A percentile compares a stretch with the other conserved stretches of the same genome.
phyloP scores from a whole-genome alignment of 805 yeast species.

The Candida piceae region DNA sequence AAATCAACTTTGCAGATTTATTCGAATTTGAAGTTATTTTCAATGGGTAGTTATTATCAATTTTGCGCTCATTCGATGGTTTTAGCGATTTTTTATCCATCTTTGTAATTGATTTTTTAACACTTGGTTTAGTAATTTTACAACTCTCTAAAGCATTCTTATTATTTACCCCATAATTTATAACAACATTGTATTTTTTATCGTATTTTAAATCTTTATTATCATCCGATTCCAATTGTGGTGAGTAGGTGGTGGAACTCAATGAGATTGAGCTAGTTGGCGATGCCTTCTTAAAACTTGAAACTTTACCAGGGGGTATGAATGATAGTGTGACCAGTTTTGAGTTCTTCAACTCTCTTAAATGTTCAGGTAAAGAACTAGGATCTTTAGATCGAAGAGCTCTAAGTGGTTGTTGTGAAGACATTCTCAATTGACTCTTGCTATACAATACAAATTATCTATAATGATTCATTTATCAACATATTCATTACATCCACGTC shows the following conservation, averaged over 20 bases:
- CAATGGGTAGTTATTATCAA: too few species aligned
- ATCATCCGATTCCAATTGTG: too few species aligned
- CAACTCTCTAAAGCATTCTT: too few species aligned
- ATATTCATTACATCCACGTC: too few species aligned
- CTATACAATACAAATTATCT: too few species aligned
- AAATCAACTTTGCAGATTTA: not conserved
- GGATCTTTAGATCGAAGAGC: conserved; percentile 19
- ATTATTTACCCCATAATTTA: not conserved
- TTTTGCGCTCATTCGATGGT: too few species aligned
- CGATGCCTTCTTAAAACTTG: not conserved
- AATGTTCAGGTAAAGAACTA: conserved; percentile 14
- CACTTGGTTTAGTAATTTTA: too few species aligned
- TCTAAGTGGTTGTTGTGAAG: conserved; percentile 1
- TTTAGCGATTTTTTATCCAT: too few species aligned
- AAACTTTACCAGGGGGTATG: conserved; percentile 14
- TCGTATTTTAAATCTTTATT: too few species aligned
- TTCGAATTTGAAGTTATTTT: not conserved
- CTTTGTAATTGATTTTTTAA: too few species aligned
- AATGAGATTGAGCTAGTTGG: not conserved
- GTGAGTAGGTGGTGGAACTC: not conserved
- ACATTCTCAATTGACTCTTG: not conserved
- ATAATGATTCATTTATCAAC: too few species aligned
- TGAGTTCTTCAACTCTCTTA: conserved; percentile 18
- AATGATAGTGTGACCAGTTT: conserved; percentile 22
- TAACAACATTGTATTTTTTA: not conserved